Evolutionary conservation across 176 grass and related monocot species (phyloP).

Genomic region (Cymbopogon citratus): DNA sequence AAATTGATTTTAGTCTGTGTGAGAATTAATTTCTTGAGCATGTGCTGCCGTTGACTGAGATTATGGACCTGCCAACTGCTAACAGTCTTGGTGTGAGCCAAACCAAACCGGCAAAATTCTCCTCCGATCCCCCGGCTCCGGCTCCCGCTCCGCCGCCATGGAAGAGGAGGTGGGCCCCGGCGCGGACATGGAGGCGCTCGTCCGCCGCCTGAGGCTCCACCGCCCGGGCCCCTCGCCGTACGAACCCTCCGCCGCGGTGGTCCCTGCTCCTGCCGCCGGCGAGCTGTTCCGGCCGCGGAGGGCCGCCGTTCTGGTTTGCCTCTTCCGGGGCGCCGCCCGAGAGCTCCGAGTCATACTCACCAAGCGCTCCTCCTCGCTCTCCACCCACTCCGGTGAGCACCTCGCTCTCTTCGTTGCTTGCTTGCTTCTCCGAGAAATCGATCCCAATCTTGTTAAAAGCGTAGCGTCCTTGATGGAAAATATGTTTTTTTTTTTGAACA

Average conservation of each 20-base stretch:
- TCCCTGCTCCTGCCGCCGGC: neutral
- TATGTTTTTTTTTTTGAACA: too few species aligned
- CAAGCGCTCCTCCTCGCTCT: constrained; percentile 58
- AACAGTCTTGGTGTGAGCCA: too few species aligned
- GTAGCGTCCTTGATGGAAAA: neutral
- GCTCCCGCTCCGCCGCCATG: neutral
- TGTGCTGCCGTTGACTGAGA: too few species aligned
- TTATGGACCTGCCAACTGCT: too few species aligned
- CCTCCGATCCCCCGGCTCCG: neutral
- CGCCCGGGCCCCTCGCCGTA: constrained; percentile 19
- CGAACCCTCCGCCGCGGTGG: constrained; percentile 1
- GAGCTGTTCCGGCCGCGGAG: constrained; percentile 45
- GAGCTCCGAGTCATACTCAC: constrained; percentile 70
- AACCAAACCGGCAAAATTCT: neutral
- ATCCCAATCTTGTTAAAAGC: neutral
- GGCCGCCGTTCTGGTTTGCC: constrained; percentile 60
- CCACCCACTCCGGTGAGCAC: constrained; percentile 58
- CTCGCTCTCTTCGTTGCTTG: neutral
- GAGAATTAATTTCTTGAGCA: too few species aligned
- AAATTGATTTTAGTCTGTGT: too few species aligned
- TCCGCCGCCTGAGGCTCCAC: constrained; percentile 45
- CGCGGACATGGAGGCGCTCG: constrained; percentile 29
- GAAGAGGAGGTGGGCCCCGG: neutral
- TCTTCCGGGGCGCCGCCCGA: constrained; percentile 43
- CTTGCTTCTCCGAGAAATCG: neutral